Base-by-base conservation (phyloP, 2,329 filamentous ascomycete genomes). In the Ploettnerulaceae sp. region DNA sequence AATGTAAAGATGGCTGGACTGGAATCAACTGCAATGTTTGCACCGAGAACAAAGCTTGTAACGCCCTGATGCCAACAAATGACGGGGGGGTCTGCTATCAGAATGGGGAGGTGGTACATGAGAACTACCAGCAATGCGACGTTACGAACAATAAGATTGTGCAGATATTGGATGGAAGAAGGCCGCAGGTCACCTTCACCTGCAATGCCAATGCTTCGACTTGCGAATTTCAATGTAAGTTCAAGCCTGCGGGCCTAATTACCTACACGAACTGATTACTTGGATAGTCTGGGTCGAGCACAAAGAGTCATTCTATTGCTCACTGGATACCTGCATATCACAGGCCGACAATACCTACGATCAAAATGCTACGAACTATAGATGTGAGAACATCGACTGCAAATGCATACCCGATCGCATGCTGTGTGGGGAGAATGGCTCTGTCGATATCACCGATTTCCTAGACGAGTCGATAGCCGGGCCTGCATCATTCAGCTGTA, bases 21-120 rank as follows among this genome's bases (percentile, higher is more conserved):
- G 93, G 93, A 54, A 91, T 98, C 70, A 98, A 98, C 72, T 98
- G 93, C 78, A 98, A 93, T 61, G 88, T 98, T 47, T 98, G 93
- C 69, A 82, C 84, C 51, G 81, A 82, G 3, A 76, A 97, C 64
- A 73, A 84, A 57, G 90, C 86, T 12, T 98, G 93, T 63, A 81
- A 93, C 64, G 82, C 87, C 25, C 72, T 98, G 67, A 95, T 95
- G 82, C 87, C 88, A 3, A 81, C 84, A 11, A 79, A 79, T 3
- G 78, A 88, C 51, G 89, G 84, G 35, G 93, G 89, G 24, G 82
- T 95, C 8, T 98, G 93, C 70, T 97, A 96, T 65, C 84, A 87
- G 61, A 84, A 91, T 57, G 91, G 91, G 35, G 81, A 95, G 57
- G 84, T 94, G 8, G 84, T 97, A 53, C 89, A 93, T 59, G 82